These are phyloP conservation scores for Phycomyces nitens DNA, from an alignment of 192 early-diverging fungal genomes.

Conservation along the genomic window DNA sequence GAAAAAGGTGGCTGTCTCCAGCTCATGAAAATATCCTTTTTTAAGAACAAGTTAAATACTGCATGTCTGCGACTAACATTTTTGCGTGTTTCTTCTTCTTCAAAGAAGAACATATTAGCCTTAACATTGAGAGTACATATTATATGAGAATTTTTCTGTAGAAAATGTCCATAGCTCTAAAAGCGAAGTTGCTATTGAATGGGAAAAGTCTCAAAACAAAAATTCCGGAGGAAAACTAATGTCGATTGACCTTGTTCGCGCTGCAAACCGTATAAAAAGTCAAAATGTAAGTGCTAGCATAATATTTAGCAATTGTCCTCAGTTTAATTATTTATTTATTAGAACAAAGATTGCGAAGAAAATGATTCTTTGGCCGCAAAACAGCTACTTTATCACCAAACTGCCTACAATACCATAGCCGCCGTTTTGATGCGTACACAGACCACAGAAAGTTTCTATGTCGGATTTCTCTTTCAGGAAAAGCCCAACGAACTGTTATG, in stretches of 20 bases:
- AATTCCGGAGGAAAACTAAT: slow-evolving; percentile 34
- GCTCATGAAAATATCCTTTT: slow-evolving; percentile 51
- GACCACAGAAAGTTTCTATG: slow-evolving; percentile 48
- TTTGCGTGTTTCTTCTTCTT: neutral
- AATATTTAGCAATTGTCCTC: neutral
- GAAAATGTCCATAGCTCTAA: slow-evolving; percentile 39
- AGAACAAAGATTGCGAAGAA: slow-evolving; percentile 18
- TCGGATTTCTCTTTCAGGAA: slow-evolving; percentile 59
- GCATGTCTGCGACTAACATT: neutral
- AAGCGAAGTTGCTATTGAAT: slow-evolving; percentile 36
- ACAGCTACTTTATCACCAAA: slow-evolving; percentile 43
- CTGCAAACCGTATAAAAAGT: slow-evolving; percentile 38
- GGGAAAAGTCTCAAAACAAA: slow-evolving; percentile 28
- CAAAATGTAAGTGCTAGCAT: slow-evolving; percentile 30
- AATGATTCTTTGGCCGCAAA: slow-evolving; percentile 9
- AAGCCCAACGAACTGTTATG: slow-evolving; percentile 52
- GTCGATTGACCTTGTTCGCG: slow-evolving; percentile 41
- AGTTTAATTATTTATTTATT: neutral
- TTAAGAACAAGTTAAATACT: slow-evolving; percentile 2
- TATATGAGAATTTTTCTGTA: slow-evolving; percentile 41
- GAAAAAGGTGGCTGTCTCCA: slow-evolving; percentile 42
- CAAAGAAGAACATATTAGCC: slow-evolving; percentile 1
- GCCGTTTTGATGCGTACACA: slow-evolving; percentile 59
- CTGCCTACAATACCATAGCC: slow-evolving; percentile 55
- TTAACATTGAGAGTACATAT: slow-evolving; percentile 33